A percentile compares a stretch with the other conserved stretches of the same genome.
Conservation (phyloP, 2,329 filamentous ascomycete genomes). For the Colletotrichum tofieldiae region DNA sequence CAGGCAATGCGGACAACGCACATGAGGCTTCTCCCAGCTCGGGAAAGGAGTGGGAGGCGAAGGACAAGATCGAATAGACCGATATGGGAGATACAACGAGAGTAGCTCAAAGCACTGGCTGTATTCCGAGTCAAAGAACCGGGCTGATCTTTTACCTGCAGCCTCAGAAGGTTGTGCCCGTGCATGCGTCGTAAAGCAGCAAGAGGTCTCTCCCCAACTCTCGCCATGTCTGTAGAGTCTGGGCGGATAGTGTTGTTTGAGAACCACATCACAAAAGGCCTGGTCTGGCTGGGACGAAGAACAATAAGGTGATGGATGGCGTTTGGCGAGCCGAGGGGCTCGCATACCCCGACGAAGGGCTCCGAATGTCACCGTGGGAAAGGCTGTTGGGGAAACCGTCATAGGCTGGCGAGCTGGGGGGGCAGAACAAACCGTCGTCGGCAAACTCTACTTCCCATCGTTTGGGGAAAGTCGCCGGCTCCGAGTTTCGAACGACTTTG, state of each 20-base stretch:
- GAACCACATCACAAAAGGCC: background rate
- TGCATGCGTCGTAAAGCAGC: background rate
- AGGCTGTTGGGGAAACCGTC: background rate
- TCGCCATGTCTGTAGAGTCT: background rate
- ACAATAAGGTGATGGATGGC: background rate
- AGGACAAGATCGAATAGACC: background rate
- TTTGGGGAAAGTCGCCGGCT: conserved; percentile 19
- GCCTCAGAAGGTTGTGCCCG: background rate
- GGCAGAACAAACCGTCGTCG: conserved; percentile 7
- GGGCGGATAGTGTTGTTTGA: background rate
- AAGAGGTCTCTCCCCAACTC: too few relatives aligned
- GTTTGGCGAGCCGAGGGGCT: background rate
- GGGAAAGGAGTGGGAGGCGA: background rate
- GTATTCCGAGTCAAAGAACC: background rate
- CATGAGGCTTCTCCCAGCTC: background rate
- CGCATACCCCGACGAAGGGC: background rate
- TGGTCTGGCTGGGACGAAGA: background rate
- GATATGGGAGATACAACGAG: background rate
- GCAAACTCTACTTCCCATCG: background rate
- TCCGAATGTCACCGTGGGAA: background rate
- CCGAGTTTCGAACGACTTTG: background rate
- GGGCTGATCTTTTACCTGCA: conserved; percentile 4
- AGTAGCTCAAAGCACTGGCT: background rate
- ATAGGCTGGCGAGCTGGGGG: background rate
- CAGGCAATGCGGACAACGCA: background rate